Evolutionary conservation across 2,329 filamentous ascomycete genomes (phyloP), one percentile per base, ranked within the genome.

Genomic region (Dactylellina cionopaga): DNA sequence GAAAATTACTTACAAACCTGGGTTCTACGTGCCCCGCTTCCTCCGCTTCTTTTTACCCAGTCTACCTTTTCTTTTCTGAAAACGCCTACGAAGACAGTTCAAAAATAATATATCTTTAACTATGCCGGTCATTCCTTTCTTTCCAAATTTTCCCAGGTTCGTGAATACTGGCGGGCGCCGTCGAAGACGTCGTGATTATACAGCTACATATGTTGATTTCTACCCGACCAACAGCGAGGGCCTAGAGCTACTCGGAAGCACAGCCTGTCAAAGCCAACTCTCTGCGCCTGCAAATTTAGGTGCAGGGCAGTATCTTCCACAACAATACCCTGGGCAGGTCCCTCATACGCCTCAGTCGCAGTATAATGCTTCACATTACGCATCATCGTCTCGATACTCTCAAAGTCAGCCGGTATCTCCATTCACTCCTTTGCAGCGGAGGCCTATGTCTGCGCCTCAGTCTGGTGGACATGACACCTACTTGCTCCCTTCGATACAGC

Each of bases 101-200:
- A 29, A 46, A 51, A 25, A 63, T 19, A 35, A 51, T 15, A n/a
- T 52, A 51, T 64, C 58, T 52, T 44, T 55, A 71, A 43, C 24
- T 46, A 71, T 71, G 66, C 66, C 66, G 22, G 66, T 71, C 17
- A 64, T 71, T 71, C 66, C 66, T 43, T 71, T 71, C 29, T 71
- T 71, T 52, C 66, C 66, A 63, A 64, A 71, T 15, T 64, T 71
- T 46, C 58, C 49, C 11, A 64, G 58, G 66, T 64, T 63, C 66
- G 56, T 71, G 39, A 71, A 71, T 44, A 58, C 58, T 51, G 66
- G 55, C 49, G 66, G 33, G 15, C 65, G 65, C n/a, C 66, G 66
- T 52, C 66, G 58, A 51, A 63, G 51, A 71, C 66, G 66, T 13
- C 66, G 66, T 51, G 58, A 71, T 37, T 64, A 63, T 52, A 47